Base-by-base conservation (phyloP, 1,139 yeast genomes). In the Saccharomyces uvarum region DNA sequence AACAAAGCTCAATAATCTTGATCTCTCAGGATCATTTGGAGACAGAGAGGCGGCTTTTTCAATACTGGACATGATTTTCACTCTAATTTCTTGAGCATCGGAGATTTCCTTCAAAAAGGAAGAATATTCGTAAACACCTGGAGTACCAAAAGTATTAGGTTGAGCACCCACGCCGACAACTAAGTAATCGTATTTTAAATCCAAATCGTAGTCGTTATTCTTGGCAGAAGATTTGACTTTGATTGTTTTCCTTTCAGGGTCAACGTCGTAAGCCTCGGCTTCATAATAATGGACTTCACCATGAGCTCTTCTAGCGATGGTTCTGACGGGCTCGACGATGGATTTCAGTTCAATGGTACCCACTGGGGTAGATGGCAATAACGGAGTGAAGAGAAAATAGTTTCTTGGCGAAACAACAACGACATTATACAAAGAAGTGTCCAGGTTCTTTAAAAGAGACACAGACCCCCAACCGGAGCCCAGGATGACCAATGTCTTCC, bases 391-490 rank as follows among this genome's bases (percentile, higher is more conserved):
- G 66, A 91, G 77, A 74, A 91, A 91, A 78, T 89, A 90, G 78
- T 90, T 90, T 76, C 97, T 83, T 59, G 98, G 97, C 41, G 97
- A 88, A 52, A 91, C 86, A 54, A 91, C 84, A 54, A 88, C 84
- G 54, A 91, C 96, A 70, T 91, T 88, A 75, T 90, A 91, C 70
- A 85, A 76, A 49, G 91, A 76, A 52, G 97, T 86, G 71, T 91
- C 97, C 71, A 91, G 78, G 70, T 85, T 82, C 75, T 89, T 90
- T 72, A 91, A 78, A 62, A 90, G 75, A 2, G 93, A 82, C 53
- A 87, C 83, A 14, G 96, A 82, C 56, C 96, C 97, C 97, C 97
- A 91, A 56, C 97, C 97, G 48, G 96, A 82, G 57, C 98, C 97
- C 64, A 91, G 79, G 61, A 91, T 83, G 54, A 91, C 95, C 67